phyloP scores from a whole-genome alignment of 2,329 filamentous ascomycete genomes.

The Plenodomus biglobosus region DNA sequence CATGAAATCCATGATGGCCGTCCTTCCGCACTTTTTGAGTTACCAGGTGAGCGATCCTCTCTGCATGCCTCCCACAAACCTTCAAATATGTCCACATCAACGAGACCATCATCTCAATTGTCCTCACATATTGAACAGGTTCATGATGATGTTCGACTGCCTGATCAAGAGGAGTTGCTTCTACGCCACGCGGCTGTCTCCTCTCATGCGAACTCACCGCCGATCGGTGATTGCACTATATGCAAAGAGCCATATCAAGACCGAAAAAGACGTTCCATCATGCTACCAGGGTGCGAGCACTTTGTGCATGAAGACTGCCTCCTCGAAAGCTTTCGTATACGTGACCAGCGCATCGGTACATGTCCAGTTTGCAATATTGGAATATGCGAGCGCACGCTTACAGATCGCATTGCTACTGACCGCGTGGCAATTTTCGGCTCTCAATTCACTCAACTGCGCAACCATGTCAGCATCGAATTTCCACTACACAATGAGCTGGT shows the following conservation, averaged over 20 bases:
- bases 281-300: slow-evolving; percentile 3
- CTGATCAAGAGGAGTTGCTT: slow-evolving; percentile 5
- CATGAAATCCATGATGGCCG: background rate
- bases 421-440: slow-evolving; percentile 12
- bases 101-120: background rate
- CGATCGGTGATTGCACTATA: slow-evolving; percentile 1
- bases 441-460: slow-evolving; percentile 1
- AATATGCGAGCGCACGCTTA: slow-evolving; percentile 7
- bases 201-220: slow-evolving; percentile 1
- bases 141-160: background rate
- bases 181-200: slow-evolving; percentile 1
- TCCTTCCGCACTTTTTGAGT: background rate
- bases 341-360: slow-evolving; percentile 3
- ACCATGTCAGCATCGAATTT: slow-evolving; percentile 8
- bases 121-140: slow-evolving; percentile 11
- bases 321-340: background rate
- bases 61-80: background rate
- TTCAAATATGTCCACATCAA: background rate
- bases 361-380: slow-evolving; percentile 9
- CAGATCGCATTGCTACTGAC: slow-evolving; percentile 12
- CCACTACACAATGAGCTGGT: slow-evolving; percentile 3
- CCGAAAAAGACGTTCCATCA: background rate
- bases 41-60: background rate
- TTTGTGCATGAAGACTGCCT: slow-evolving; percentile 8
- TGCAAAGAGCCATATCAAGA: slow-evolving; percentile 3